Evolutionary conservation across 2,329 filamentous ascomycete genomes (phyloP), one percentile per base, ranked within the genome.

Genomic region (Diplodia intermedia): DNA sequence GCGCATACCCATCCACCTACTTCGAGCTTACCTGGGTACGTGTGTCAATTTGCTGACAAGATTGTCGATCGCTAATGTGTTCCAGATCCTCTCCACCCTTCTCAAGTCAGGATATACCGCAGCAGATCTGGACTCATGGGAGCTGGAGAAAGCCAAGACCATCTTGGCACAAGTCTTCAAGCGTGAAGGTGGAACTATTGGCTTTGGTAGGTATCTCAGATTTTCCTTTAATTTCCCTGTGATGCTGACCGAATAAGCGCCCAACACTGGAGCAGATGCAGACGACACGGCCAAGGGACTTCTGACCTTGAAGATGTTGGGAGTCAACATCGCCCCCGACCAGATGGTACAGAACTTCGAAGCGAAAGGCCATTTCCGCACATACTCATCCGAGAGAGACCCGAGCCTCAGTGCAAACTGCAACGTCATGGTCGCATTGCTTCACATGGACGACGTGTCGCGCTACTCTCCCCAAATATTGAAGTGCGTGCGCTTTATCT

Each of bases 321-420:
- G 14, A 2, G 15, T 31, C 23, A 31, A 53, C 3, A 31, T 15
- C 23, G 8, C 11, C 4, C 50, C 50, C 20, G 7, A 53, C 6
- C 50, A 26, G 1, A 63, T 70, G 70, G 61, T 79, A 20, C 54
- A 71, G 4, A 65, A 68, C 5, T 79, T 78, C 57, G 75, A 78
- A 67, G 68, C 70, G 2, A 69, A 72, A 2, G 66, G 63, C 11
- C 75, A 78, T 67, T 79, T 79, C 67, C 69, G 69, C 14, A 79
- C 77, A 1, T 79, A 79, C 57, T 60, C 70, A 0, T 53, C 63
- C 5, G 78, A 79, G 69, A 66, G 75, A 29, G 71, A 77, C 66
- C 71, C 74, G 2, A 78, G 76, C 53, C 73, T 77, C n/a, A 77
- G 72, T 3, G 76, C 76, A 1, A 79, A 79, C 69, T 78, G 75